Evolutionary conservation across 2,329 filamentous ascomycete genomes (phyloP), one percentile per base, ranked within the genome.

Genomic region (Cladobotryum protrusum): DNA sequence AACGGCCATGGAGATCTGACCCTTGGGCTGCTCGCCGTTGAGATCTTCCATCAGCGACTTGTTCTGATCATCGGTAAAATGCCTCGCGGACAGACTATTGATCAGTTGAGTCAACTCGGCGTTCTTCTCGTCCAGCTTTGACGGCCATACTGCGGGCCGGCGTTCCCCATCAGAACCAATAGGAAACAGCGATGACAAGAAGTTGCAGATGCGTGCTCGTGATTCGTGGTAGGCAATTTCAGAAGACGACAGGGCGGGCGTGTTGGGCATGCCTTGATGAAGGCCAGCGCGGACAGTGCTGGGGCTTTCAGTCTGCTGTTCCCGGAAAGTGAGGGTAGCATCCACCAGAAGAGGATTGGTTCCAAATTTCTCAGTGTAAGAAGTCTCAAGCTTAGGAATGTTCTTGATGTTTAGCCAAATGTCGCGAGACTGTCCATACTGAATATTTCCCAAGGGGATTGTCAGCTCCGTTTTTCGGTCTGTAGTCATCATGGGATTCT

Each of bases 381-480:
- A 19, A 11, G 44, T 17, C 9, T n/a, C 20, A 14, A 46, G 17
- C 4, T 45, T 17, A 5, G 42, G 1, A 3, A 1, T 32, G 13
- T 59, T 61, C 34, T 61, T 59, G 51, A 66, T 65, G 4, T 57
- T 56, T 6, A 83, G 62, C 54, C 74, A 75, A 19, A 84, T 64
- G 49, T 83, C 78, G 3, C 79, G 72, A 0, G 78, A 75, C 52
- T 84, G 81, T n/a, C 78, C 80, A 48, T 78, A 84, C 53, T 81
- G 79, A 1, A 85, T 52, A 54, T 74, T 81, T 3, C 76, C 75
- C 3, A 81, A 60, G 1, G 61, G 48, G 19, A 81, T 63, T 1
- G 58, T 69, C 20, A 78, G 55, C 20, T 61, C 51, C 9, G 50
- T 54, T 3, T 35, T 32, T 5, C 58, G 57, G 1, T 61, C 47